These are phyloP conservation scores for Ogataea degrootiae DNA, from an alignment of 805 yeast genomes.

Conservation along the genomic window DNA sequence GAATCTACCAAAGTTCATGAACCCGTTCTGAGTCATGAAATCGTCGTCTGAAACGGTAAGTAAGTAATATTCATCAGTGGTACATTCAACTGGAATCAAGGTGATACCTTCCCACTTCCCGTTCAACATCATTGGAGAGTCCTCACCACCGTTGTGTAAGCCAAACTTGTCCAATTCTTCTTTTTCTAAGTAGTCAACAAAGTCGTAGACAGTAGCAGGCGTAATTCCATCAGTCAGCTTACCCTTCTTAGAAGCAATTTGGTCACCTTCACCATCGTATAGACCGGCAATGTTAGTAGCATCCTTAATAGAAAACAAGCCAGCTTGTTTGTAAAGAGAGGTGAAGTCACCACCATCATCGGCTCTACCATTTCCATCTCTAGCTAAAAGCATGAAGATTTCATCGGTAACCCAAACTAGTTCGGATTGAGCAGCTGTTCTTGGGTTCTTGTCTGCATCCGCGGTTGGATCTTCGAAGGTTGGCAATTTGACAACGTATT, in stretches of 20 bases:
- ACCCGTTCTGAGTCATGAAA: slow-evolving; percentile 29
- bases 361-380: slow-evolving; percentile 26
- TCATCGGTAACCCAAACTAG: slow-evolving; percentile 25
- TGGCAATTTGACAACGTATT: slow-evolving; percentile 28
- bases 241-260: slow-evolving; percentile 25
- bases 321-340: slow-evolving; percentile 26
- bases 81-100: slow-evolving; percentile 27
- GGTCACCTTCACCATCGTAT: slow-evolving; percentile 25
- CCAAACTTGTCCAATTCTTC: slow-evolving; percentile 28
- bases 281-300: slow-evolving; percentile 28
- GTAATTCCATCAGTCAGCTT: slow-evolving; percentile 18
- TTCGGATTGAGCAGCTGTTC: slow-evolving; percentile 31
- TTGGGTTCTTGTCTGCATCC: slow-evolving; percentile 19
- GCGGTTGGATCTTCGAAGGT: slow-evolving; percentile 19
- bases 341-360: slow-evolving; percentile 13
- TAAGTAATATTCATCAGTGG: slow-evolving; percentile 27
- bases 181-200: slow-evolving; percentile 23
- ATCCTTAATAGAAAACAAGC: slow-evolving; percentile 22
- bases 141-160: slow-evolving; percentile 29
- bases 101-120: slow-evolving; percentile 33
- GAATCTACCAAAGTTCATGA: slow-evolving; percentile 22
- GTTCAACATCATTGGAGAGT: slow-evolving; percentile 21
- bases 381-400: slow-evolving; percentile 25
- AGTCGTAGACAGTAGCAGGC: slow-evolving; percentile 24
- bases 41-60: slow-evolving; percentile 27